Evolutionary conservation across 2,329 filamentous ascomycete genomes (phyloP).

Genomic region (Pyricularia sp.): DNA sequence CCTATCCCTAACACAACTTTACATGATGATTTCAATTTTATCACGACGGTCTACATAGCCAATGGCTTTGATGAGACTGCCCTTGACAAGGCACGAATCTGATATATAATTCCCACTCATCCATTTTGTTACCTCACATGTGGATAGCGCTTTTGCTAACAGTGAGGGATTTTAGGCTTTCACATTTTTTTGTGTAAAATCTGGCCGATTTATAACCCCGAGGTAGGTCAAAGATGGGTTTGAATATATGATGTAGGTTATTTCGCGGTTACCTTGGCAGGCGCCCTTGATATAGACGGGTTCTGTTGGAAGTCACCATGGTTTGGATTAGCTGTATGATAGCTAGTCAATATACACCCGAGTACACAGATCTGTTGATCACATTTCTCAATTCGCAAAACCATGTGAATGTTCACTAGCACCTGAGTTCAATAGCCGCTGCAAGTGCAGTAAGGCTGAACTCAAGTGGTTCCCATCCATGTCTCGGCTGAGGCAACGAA

Average conservation of each 20-base stretch:
- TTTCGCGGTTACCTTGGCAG: not conserved
- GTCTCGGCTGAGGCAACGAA: not conserved
- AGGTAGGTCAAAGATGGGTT: not conserved
- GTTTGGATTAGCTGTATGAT: too few relatives aligned
- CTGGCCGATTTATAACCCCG: not conserved
- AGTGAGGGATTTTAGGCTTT: not conserved
- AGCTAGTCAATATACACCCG: not conserved
- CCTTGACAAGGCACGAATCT: slow-evolving; percentile 57
- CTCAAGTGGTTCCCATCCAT: not conserved
- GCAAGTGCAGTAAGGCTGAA: not conserved
- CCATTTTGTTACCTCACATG: not conserved
- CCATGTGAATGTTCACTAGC: not conserved
- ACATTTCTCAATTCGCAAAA: not conserved
- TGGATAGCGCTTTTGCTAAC: not conserved
- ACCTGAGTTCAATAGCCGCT: too few relatives aligned
- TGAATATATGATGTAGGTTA: not conserved
- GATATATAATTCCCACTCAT: slow-evolving; percentile 1
- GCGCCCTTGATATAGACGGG: too few relatives aligned
- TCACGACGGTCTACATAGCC: slow-evolving; percentile 88
- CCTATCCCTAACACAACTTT: slow-evolving; percentile 17
- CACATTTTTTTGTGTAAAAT: not conserved
- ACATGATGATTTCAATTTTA: slow-evolving; percentile 62
- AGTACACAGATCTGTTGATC: not conserved
- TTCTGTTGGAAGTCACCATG: too few relatives aligned
- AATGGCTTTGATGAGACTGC: slow-evolving; percentile 68